These are phyloP conservation scores for Maudiozyma barnettii DNA, from an alignment of 805 yeast species.

Conservation along the genomic window DNA sequence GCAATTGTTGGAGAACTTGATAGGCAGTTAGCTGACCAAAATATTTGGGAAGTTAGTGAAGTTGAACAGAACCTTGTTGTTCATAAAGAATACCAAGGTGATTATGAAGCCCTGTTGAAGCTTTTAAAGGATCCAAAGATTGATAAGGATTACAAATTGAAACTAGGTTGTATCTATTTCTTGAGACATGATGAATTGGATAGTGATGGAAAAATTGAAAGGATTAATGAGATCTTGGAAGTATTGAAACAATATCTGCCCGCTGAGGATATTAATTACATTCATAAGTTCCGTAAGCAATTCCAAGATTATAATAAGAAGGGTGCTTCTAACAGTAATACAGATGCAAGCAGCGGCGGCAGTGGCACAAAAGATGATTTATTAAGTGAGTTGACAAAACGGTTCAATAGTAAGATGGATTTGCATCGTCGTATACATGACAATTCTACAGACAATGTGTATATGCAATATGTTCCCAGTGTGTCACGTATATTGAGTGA, in stretches of 20 bases:
- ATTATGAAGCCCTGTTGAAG: conserved; percentile 46
- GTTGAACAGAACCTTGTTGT: conserved; percentile 79
- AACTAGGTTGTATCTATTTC: conserved; percentile 65
- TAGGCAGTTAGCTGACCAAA: conserved; percentile 49
- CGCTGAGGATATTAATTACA: conserved; percentile 33
- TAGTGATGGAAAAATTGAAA: conserved; percentile 37
- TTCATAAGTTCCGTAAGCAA: conserved; percentile 37
- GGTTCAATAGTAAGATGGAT: conserved; percentile 28
- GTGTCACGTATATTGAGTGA: conserved; percentile 33
- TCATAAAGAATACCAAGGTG: conserved; percentile 46
- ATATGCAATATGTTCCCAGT: conserved; percentile 85
- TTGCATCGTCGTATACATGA: conserved; percentile 23
- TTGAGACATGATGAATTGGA: conserved; percentile 51
- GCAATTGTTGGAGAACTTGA: conserved; percentile 82
- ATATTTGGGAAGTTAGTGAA: conserved; percentile 81
- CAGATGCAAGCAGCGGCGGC: no score
- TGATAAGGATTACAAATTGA: conserved; percentile 51
- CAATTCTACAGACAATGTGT: conserved; percentile 52
- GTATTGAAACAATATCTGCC: conserved; percentile 33
- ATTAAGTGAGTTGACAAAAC: conserved; percentile 27
- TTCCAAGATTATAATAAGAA: conserved; percentile 5
- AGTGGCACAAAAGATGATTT: conserved; percentile 16
- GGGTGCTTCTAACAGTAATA: not conserved
- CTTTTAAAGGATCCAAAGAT: conserved; percentile 40
- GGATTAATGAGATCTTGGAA: conserved; percentile 36